Conservation (phyloP, 2,329 filamentous ascomycete species). For the Fusarium multiceps region DNA sequence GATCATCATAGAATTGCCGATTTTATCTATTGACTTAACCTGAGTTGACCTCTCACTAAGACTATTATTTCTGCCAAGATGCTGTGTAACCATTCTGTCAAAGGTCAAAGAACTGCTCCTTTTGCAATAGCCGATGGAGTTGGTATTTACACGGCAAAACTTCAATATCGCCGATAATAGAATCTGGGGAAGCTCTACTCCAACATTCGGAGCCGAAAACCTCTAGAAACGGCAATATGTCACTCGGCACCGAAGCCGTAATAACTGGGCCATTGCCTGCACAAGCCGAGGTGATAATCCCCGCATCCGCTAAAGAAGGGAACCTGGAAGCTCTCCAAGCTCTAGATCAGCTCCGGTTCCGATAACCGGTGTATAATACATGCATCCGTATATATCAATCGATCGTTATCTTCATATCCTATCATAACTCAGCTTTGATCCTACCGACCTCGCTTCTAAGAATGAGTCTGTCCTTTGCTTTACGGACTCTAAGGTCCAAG, state of each 20-base stretch:
- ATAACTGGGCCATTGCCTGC: slow-evolving; percentile 12
- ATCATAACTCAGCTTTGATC: not conserved
- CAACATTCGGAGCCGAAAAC: slow-evolving; percentile 27
- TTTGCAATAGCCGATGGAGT: not conserved
- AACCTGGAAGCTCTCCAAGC: slow-evolving; percentile 16
- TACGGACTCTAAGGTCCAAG: slow-evolving; percentile 34
- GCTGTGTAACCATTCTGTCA: not conserved
- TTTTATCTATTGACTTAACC: not conserved
- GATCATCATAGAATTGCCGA: not conserved
- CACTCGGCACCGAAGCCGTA: slow-evolving; percentile 32
- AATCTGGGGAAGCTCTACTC: not conserved
- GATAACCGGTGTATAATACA: slow-evolving; percentile 21
- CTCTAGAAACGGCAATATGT: slow-evolving; percentile 19
- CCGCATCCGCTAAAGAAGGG: slow-evolving; percentile 2
- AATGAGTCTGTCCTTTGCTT: slow-evolving; percentile 36
- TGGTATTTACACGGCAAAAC: slow-evolving; percentile 10
- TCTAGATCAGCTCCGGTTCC: slow-evolving; percentile 28
- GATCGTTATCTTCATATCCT: not conserved
- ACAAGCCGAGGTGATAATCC: slow-evolving; percentile 30
- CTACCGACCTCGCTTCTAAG: not conserved
- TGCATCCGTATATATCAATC: slow-evolving; percentile 2
- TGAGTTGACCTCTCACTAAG: not conserved
- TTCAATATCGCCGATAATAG: slow-evolving; percentile 7
- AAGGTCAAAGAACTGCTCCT: not conserved
- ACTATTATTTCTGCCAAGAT: not conserved